Conservation (phyloP, 345 rosid genomes). For the Eucalyptus pauciflora region DNA sequence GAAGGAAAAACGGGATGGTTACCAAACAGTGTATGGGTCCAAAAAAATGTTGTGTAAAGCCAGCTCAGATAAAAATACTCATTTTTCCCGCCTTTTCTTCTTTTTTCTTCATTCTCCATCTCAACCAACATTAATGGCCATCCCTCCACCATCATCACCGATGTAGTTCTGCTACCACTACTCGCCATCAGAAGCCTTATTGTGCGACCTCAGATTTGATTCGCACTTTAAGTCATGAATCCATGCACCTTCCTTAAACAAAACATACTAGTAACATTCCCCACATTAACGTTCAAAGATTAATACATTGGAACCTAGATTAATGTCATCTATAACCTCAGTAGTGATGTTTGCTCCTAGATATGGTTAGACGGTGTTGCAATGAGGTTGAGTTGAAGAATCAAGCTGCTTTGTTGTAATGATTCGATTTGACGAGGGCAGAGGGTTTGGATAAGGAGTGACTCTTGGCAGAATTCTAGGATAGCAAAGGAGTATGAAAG, state of each 20-base stretch:
- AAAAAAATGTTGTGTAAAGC: not conserved
- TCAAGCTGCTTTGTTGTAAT: not conserved
- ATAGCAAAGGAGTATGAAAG: too few species aligned
- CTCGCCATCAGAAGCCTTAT: not conserved
- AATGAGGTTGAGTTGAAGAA: too few species aligned
- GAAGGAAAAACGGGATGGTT: too few species aligned
- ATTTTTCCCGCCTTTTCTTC: not conserved
- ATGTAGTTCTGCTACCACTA: not conserved
- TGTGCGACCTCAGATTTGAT: not conserved
- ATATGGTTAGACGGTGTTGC: not conserved
- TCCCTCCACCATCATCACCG: not conserved
- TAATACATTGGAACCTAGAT: not conserved
- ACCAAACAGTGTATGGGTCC: not conserved
- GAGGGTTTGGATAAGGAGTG: too few species aligned
- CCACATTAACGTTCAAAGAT: too few species aligned
- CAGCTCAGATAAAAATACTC: not conserved
- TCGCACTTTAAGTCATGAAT: not conserved
- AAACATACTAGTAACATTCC: not conserved
- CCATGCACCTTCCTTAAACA: not conserved
- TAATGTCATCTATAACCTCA: not conserved
- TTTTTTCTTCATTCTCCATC: not conserved
- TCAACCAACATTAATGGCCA: not conserved
- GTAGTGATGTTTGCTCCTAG: not conserved
- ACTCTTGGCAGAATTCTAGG: rapidly evolving
- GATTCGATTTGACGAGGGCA: rapidly evolving